These are phyloP conservation scores for Arthrobotrys musiformis DNA, from an alignment of 2,329 filamentous ascomycete species.

Conservation along the genomic window DNA sequence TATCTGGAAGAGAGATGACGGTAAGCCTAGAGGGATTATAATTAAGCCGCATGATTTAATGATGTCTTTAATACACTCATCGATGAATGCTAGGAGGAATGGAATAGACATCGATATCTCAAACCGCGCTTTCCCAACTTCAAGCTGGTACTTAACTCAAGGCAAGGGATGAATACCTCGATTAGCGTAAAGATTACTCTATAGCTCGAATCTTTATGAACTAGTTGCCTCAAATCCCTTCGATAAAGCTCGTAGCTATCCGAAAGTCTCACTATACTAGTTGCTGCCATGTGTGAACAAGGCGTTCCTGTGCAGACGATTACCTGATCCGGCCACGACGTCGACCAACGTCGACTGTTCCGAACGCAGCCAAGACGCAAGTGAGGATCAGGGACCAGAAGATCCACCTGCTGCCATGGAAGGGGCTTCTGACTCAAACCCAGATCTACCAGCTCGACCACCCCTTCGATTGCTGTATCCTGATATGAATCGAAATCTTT, in stretches of 20 bases:
- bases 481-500: conserved; percentile 17
- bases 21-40: neutral
- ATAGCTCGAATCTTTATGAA: neutral
- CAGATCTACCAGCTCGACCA: conserved; percentile 20
- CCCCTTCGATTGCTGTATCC: neutral
- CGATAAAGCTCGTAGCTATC: conserved; percentile 8
- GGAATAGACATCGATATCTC: neutral
- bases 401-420: conserved; percentile 17
- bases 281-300: conserved; percentile 34
- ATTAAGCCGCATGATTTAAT: neutral
- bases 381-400: conserved; percentile 36
- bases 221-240: conserved; percentile 17
- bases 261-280: conserved; percentile 23
- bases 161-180: neutral
- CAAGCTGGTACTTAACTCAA: neutral
- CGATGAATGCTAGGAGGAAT: neutral
- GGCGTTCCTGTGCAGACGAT: conserved; percentile 10
- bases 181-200: neutral
- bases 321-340: conserved; percentile 36
- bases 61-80: neutral
- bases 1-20: conserved; percentile 12
- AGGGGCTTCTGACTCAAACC: conserved; percentile 35
- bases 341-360: conserved; percentile 22
- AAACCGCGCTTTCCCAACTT: neutral
- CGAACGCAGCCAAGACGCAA: conserved; percentile 18